Evolutionary conservation across 768 basidiomycete species (phyloP), one percentile per base, ranked within the genome.

Genomic region (Leccinum rimulosum): DNA sequence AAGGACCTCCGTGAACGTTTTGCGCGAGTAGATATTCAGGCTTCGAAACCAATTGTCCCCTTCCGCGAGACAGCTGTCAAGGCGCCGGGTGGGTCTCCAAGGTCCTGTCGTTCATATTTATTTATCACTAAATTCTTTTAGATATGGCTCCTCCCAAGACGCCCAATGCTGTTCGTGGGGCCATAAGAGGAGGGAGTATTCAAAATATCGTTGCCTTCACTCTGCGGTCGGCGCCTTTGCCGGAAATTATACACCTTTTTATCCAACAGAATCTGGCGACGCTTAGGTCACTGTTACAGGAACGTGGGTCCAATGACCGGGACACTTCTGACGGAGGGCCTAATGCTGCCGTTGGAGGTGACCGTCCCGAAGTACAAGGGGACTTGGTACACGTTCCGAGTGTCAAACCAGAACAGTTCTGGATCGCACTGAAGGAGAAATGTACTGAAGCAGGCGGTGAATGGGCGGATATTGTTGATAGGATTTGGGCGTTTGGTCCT

Each of bases 1-100:
- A 96, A 94, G 74, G 97, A 98, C 73, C 77, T 99, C n/a, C 84
- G 91, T 22, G 97, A 98, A 71, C 82, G 97, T 36, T 98, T 98
- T 72, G 96, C 97, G 3, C 84, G 86, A 60, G 86, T 98, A 35
- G 93, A 93, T 50, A 95, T 99, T 31, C 93, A 95, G 65, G 87
- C 89, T 2, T 98, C 95, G 1, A 87, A 94, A 66, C 95, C 95
- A 0, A 98, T 98, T 58, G 97, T 99, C 3, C 97, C 97, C 11
- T 99, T 98, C 79, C 84, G 97, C 43, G 97, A 98, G 74, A 98
- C 97, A 0, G 91, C 93, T 0, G 83, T 96, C 14, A 89, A 85
- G 65, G 93, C 80, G 3, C 68, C 80, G 66, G 93, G 93, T 91
- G 68, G 66, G 61, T 40, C 31, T 52, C 27, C 31, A 47, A 45